These are phyloP conservation scores for Thozetella sp. DNA, from an alignment of 495 filamentous ascomycete genomes.

Conservation along the genomic window DNA sequence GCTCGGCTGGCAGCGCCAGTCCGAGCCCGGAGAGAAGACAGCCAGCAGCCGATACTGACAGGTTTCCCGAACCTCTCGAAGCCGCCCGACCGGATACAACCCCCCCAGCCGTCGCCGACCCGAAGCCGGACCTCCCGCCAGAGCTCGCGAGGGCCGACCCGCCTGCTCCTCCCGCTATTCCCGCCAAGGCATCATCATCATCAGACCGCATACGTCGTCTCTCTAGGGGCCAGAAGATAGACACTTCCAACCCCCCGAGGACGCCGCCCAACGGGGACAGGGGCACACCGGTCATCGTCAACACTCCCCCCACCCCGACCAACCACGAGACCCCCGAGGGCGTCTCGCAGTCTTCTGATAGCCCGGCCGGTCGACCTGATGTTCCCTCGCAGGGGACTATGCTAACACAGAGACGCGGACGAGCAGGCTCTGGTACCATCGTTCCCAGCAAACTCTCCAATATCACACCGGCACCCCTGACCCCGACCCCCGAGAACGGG, in stretches of 20 bases:
- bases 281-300: constrained; percentile 52
- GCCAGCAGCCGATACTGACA: constrained; percentile 13
- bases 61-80: constrained; percentile 15
- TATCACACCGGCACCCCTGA: constrained; percentile 70
- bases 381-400: constrained; percentile 61
- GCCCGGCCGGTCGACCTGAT: constrained; percentile 33
- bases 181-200: constrained; percentile 5
- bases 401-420: constrained; percentile 61
- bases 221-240: constrained; percentile 32
- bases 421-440: constrained; percentile 65
- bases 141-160: too few relatives aligned
- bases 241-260: constrained; percentile 35
- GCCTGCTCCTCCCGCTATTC: too few relatives aligned
- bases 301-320: constrained; percentile 58
- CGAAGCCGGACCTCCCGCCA: constrained; percentile 11
- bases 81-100: not conserved
- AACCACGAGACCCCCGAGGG: constrained; percentile 26
- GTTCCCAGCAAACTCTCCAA: constrained; percentile 91
- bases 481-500: constrained; percentile 63
- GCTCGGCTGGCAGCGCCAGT: constrained; percentile 14
- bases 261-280: constrained; percentile 43
- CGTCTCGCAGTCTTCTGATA: constrained; percentile 13
- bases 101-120: constrained; percentile 10
- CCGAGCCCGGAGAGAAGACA: constrained; percentile 19
- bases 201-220: constrained; percentile 18